Evolutionary conservation across 2,329 filamentous ascomycete genomes (phyloP), one percentile per base, ranked within the genome.

Genomic region (Plectosphaerella sp.): DNA sequence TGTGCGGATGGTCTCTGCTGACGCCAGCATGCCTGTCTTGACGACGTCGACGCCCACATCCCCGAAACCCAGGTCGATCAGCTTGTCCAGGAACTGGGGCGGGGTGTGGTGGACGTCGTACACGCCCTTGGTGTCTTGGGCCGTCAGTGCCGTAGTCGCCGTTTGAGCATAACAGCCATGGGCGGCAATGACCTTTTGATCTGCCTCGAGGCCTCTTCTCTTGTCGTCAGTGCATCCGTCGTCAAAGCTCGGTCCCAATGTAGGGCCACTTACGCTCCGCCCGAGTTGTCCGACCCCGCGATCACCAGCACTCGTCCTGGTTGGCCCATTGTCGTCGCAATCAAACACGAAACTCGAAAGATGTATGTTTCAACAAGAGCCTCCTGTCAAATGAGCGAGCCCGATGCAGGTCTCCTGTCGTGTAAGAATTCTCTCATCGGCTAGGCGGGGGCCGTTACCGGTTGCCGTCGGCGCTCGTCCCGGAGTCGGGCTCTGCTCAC

Each of bases 81-180:
- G 90, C 74, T 89, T 89, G 58, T 77, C 77, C 22, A 97, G 83
- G 68, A 97, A 97, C 5, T 78, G 76, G 0, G 89, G 76, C 0
- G 93, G 93, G 8, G 89, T 82, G 52, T 87, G 74, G 64, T 96
- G 90, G 49, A 97, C 90, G 58, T 80, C 90, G 56, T 84, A 77
- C 14, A 97, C 91, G 5, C 91, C 91, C 50, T 82, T 78, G 0
- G 94, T 99, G 70, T 97, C 96, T 66, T 97, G 94, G 15, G 91
- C 92, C n/a, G 94, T 99, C 64, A 99, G 75, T 18, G 93, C 93
- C 14, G 93, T 95, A 10, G 93, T 97, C 20, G 92, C 91, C 48
- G 93, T 97, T 85, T 97, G 95, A 54, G 91, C 91, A 77, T 97
- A 97, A 72, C 89, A 94, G 54, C 88, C 86, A 80, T 97, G 91